phyloP scores from a whole-genome alignment of 225 moss, liverwort and hornwort genomes.

The Polytrichum formosum region DNA sequence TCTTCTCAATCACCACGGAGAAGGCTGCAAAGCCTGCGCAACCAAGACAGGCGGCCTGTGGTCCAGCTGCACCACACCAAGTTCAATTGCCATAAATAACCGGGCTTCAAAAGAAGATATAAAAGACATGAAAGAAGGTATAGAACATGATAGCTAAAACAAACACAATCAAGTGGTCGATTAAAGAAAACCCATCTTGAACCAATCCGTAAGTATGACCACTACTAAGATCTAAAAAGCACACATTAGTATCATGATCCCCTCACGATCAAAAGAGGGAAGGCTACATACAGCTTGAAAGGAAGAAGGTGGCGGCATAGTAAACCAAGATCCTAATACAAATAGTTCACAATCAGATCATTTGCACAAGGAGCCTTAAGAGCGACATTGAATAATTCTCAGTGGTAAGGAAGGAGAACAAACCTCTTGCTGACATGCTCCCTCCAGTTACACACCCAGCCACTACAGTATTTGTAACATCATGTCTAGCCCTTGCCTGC shows the following conservation, averaged over 20 bases:
- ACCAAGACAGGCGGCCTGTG: conserved; percentile 92
- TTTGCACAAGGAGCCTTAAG: no score
- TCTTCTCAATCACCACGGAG: conserved; percentile 91
- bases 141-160: not conserved
- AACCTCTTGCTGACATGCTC: conserved; percentile 89
- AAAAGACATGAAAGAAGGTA: not conserved
- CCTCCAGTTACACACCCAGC: conserved; percentile 97
- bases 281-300: no score
- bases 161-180: no score
- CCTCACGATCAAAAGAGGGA: no score
- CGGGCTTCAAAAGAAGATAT: not conserved
- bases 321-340: no score
- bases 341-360: no score
- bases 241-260: no score
- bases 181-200: no score
- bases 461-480: conserved; percentile 75
- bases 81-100: not conserved
- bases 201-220: no score
- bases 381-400: no score
- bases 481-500: conserved; percentile 91
- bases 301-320: no score
- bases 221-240: no score
- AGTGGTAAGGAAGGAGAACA: conserved; percentile 2
- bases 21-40: conserved; percentile 99
- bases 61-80: conserved; percentile 70